Conservation (phyloP, 2,329 filamentous ascomycete genomes). For the Xylaria sp. region DNA sequence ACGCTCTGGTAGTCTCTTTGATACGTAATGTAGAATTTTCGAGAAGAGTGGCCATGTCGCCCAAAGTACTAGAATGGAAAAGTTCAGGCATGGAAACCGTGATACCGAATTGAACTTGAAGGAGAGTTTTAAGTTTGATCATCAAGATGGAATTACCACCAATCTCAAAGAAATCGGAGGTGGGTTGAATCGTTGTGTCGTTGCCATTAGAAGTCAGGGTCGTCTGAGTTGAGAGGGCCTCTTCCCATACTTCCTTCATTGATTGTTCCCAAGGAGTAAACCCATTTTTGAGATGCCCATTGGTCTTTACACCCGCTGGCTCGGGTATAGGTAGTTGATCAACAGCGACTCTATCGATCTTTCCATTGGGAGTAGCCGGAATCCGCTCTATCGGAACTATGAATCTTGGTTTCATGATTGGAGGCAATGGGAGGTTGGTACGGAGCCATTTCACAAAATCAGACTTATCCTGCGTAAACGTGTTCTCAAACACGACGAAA, state of each 20-base stretch:
- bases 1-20: not conserved
- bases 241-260: conserved; percentile 36
- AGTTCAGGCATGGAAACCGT: conserved; percentile 44
- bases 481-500: conserved; percentile 4
- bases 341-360: conserved; percentile 31
- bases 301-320: not conserved
- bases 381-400: conserved; percentile 20
- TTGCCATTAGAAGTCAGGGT: not conserved
- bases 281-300: not conserved
- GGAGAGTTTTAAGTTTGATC: conserved; percentile 51
- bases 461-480: not conserved
- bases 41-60: conserved; percentile 50
- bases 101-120: conserved; percentile 49
- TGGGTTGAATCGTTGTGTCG: not conserved
- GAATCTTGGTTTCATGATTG: conserved; percentile 5
- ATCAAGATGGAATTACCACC: conserved; percentile 57
- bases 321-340: conserved; percentile 36
- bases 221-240: conserved; percentile 28
- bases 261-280: not conserved
- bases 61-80: conserved; percentile 52
- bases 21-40: not conserved
- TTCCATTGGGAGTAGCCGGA: conserved; percentile 13
- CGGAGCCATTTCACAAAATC: not conserved
- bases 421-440: not conserved
- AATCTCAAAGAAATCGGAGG: conserved; percentile 54